Base-by-base conservation (phyloP, 768 basidiomycete species). In the Mycena kentingensis region DNA sequence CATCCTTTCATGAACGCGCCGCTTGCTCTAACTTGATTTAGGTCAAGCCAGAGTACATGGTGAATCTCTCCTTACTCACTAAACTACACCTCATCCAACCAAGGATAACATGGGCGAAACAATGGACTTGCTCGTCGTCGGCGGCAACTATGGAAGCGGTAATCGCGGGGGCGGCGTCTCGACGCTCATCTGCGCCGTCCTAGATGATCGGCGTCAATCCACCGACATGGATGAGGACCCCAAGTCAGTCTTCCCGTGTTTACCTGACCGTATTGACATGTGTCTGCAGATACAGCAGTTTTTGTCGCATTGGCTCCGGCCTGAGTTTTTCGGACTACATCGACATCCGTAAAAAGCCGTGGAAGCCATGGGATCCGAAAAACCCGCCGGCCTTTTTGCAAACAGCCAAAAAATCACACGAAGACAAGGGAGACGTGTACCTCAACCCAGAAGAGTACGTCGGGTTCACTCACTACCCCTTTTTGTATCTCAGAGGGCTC, bases 71-170 rank as follows among this genome's bases (percentile, higher is more conserved):
- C 16, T 42, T 29, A 1, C 18, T 42, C 28, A 51, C 10, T 26
- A 29, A 19, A 19, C 18, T 11, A 25, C 19, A 29, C 13, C 46
- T 46, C 45, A 47, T 28, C 36, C 26, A 26, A 21, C 18, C 25
- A 47, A 91, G 90, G 93, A 95, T 60, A 88, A 91, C 54, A 83
- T 95, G 80, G 93, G 91, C 6, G 93, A 97, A 72, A 94, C 89
- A 0, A 86, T 95, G 3, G 96, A 98, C 61, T 83, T 96, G 1
- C 71, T 98, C 7, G 93, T 98, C 21, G 83, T 98, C 28, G 91
- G 92, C 87, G 96, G 88, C 1, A 89, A 92, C 63, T 98, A 92
- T 64, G 97, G 97, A 3, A 82, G 80, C 42, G 87, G 97, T 15
- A 83, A 83, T 54, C 85, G 96, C 19, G 85, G 88, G 15, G 95